These are phyloP conservation scores for Phialophora macrospora DNA, from an alignment of 2,329 filamentous ascomycete species.

Conservation along the genomic window DNA sequence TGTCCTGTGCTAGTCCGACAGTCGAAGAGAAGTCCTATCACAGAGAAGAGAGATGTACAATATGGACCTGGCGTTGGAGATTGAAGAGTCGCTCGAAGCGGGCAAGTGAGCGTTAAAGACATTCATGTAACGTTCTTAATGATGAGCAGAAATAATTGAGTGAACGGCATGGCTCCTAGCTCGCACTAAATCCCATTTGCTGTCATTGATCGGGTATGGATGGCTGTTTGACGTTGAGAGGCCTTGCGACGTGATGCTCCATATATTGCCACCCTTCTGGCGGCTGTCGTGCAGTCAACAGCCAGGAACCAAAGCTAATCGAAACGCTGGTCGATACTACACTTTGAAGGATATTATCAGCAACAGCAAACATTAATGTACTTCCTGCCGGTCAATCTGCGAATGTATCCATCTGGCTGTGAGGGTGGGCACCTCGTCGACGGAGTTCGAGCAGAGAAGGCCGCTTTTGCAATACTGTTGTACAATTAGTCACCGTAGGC, in stretches of 20 bases:
- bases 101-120: neutral
- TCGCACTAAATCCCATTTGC: neutral
- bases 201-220: neutral
- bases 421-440: neutral
- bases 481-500: slow-evolving; percentile 55
- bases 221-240: neutral
- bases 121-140: neutral
- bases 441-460: neutral
- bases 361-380: neutral
- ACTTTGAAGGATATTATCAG: neutral
- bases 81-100: neutral
- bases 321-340: neutral
- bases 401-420: neutral
- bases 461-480: neutral
- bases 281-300: neutral
- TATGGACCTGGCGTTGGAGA: neutral
- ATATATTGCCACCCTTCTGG: neutral
- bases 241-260: neutral
- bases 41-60: neutral
- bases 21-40: neutral
- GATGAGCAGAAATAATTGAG: neutral
- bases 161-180: neutral
- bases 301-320: neutral
- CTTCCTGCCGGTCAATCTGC: neutral
- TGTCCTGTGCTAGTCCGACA: neutral